Evolutionary conservation across 2,329 filamentous ascomycete species (phyloP).

Genomic region (Hypoxylon sp.): DNA sequence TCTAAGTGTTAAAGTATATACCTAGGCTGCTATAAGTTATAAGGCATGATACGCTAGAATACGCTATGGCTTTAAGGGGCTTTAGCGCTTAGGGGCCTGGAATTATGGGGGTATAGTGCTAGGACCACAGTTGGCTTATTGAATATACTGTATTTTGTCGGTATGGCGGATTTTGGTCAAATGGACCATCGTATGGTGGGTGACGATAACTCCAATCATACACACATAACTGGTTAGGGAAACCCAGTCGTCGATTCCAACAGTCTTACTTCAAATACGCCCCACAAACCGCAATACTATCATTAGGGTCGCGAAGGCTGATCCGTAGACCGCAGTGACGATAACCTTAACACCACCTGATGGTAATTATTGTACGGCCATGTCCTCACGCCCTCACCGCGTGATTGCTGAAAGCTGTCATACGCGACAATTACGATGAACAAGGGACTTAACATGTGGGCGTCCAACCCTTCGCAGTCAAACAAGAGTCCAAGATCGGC

Average conservation of each 20-base stretch:
- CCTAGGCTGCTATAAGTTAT: too few species aligned
- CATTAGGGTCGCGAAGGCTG: not conserved
- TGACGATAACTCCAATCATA: not conserved
- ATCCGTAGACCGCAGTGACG: not conserved
- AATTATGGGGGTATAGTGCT: too few species aligned
- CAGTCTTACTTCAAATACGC: not conserved
- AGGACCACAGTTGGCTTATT: too few species aligned
- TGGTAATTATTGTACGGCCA: not conserved
- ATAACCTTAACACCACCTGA: not conserved
- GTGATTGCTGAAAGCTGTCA: not conserved
- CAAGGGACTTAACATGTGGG: not conserved
- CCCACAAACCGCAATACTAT: not conserved
- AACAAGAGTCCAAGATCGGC: not conserved
- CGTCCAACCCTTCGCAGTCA: not conserved
- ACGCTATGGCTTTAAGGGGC: too few species aligned
- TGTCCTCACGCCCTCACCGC: constrained; percentile 30
- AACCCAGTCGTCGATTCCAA: not conserved
- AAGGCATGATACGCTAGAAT: too few species aligned
- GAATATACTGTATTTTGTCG: too few species aligned
- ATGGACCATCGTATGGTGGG: too few species aligned
- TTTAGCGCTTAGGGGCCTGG: too few species aligned
- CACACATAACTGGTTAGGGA: not conserved
- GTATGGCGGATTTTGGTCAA: too few species aligned
- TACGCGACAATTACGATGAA: not conserved
- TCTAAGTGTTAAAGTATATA: too few species aligned